Conservation (phyloP, 2,329 filamentous ascomycete species). For the Dactylellina sp. region DNA sequence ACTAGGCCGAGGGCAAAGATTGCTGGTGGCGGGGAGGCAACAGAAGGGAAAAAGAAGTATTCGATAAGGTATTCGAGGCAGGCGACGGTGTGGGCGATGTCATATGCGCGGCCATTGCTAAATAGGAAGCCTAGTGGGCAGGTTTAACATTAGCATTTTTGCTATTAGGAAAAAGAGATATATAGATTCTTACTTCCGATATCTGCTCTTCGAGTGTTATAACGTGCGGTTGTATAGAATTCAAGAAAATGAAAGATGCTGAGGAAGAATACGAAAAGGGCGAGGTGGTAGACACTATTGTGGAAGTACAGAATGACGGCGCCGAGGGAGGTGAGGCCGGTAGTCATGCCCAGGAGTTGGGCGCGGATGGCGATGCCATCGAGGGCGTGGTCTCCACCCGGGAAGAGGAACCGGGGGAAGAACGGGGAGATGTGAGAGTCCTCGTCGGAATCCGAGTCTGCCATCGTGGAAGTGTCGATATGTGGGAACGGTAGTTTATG, state of each 20-base stretch:
- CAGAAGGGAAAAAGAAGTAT: slow-evolving; percentile 69
- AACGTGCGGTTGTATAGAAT: slow-evolving; percentile 87
- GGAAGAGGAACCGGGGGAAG: slow-evolving; percentile 61
- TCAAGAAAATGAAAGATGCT: slow-evolving; percentile 94
- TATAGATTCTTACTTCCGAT: slow-evolving; percentile 68
- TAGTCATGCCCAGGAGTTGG: slow-evolving; percentile 66
- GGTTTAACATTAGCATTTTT: neutral
- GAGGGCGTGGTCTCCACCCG: slow-evolving; percentile 70
- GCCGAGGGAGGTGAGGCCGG: slow-evolving; percentile 36
- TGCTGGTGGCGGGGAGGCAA: slow-evolving; percentile 58
- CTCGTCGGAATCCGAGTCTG: slow-evolving; percentile 29
- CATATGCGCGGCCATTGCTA: slow-evolving; percentile 85
- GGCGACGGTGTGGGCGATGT: slow-evolving; percentile 81
- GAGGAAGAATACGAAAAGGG: slow-evolving; percentile 75
- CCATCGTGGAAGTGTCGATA: slow-evolving; percentile 21
- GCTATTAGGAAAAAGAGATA: slow-evolving; percentile 8
- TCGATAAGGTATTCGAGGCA: slow-evolving; percentile 77
- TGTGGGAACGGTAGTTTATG: neutral
- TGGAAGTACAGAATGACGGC: slow-evolving; percentile 18
- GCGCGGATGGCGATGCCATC: slow-evolving; percentile 72
- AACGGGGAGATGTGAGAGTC: slow-evolving; percentile 52
- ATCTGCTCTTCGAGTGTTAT: slow-evolving; percentile 80
- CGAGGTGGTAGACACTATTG: slow-evolving; percentile 22
- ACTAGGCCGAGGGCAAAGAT: slow-evolving; percentile 68
- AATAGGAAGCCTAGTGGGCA: slow-evolving; percentile 78